phyloP scores from a whole-genome alignment of 179 eudicot species.

The Amaranthus tricolor region DNA sequence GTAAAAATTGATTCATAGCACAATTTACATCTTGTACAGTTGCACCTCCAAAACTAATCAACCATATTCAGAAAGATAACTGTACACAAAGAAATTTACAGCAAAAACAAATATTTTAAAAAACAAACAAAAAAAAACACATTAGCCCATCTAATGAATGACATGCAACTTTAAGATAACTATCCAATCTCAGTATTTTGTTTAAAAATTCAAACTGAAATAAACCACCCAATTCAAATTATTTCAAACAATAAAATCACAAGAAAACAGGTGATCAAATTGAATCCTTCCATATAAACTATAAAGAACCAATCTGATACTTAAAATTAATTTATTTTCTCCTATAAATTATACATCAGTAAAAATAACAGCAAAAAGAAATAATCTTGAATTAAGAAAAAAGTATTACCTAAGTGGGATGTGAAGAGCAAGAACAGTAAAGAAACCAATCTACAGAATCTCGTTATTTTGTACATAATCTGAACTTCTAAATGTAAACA shows the following conservation, averaged over 20 bases:
- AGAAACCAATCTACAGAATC: conserved; percentile 12
- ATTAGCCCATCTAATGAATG: not conserved
- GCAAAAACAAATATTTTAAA: no score
- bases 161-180: not conserved
- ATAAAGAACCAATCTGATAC: not conserved
- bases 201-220: not conserved
- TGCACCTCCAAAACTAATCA: no score
- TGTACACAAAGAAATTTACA: no score
- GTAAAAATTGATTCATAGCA: not conserved
- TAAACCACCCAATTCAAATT: not conserved
- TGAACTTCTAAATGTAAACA: conserved; percentile 4
- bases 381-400: not conserved
- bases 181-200: no score
- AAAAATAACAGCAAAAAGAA: not conserved
- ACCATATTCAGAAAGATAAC: no score
- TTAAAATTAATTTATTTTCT: not conserved
- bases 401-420: conserved; percentile 27
- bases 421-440: conserved; percentile 23
- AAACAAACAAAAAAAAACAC: not conserved
- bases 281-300: not conserved
- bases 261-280: not conserved
- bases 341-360: not conserved
- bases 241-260: not conserved
- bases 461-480: conserved; percentile 20
- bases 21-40: no score